Evolutionary conservation across 257 asterid genomes (phyloP), one percentile per base, ranked within the genome.

Genomic region (Linderniella brevidens): DNA sequence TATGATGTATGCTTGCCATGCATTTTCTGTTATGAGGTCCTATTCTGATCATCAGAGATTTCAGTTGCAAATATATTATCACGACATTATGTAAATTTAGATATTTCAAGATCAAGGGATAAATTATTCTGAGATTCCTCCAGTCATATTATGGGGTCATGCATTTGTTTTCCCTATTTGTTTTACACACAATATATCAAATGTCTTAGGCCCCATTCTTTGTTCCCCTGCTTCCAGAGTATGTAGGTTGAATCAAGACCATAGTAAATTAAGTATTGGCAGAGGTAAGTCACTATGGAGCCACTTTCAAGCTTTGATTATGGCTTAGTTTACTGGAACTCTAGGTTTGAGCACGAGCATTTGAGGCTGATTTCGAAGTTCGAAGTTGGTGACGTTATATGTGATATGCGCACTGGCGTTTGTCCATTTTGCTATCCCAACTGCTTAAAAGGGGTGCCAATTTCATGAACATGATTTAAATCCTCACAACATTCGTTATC

Each of bases 361-460:
- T 15, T 78, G 32, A 76, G 97, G 67, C 61, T 87, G 45, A 67
- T 80, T 58, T 80, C 95, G 0, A 57, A 70, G 60, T 87, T 87
- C 72, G 68, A 49, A 69, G 54, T 73, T 3, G 92, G 92, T 54
- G 86, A 87, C 59, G 59, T 68, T 36, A 57, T 87, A 45, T 87
- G 93, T 52, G 97, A 87, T 58, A 82, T 87, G 95, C 82, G 82
- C 83, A 68, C 97, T 10, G 97, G 93, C 51, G 73, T 83, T 61
- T 95, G 97, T 56, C 97, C 97, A 35, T 87, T n/a, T 87, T 58
- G 86, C 77, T 58, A 78, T 88, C 69, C 95, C 98, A 40, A 95
- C 98, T 11, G 92, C 96, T 45, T 94, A 78, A 56, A 88, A 77
- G 64, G 98, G 95, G 52, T 88, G 98, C 65, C 59, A 59, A 15